Conservation (phyloP, 2,329 filamentous ascomycete species). For the Byssothecium circinans region DNA sequence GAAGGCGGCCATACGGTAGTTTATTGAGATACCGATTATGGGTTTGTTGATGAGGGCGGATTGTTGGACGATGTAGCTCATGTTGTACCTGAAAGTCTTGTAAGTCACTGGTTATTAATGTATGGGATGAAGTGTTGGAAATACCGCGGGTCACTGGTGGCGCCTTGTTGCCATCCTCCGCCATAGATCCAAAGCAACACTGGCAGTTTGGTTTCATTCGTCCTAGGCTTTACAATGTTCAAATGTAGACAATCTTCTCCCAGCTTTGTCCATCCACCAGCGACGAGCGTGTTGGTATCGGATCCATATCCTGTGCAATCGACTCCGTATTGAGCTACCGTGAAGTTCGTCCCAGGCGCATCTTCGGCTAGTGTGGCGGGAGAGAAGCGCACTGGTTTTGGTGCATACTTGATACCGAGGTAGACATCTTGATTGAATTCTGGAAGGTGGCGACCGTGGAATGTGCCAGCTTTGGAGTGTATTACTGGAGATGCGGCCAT, state of each 20-base stretch:
- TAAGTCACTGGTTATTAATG: neutral
- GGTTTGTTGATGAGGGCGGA: slow-evolving; percentile 34
- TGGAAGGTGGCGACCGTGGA: slow-evolving; percentile 29
- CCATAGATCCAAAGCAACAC: slow-evolving; percentile 40
- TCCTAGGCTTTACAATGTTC: slow-evolving; percentile 36
- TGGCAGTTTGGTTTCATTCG: slow-evolving; percentile 22
- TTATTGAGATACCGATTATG: slow-evolving; percentile 44
- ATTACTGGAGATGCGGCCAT: slow-evolving; percentile 12
- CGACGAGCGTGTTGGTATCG: slow-evolving; percentile 27
- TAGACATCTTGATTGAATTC: slow-evolving; percentile 35
- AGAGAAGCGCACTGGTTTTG: slow-evolving; percentile 29
- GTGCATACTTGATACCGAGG: slow-evolving; percentile 35
- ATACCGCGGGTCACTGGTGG: slow-evolving; percentile 36
- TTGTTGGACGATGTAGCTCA: slow-evolving; percentile 35
- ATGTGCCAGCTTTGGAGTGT: slow-evolving; percentile 28
- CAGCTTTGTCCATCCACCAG: slow-evolving; percentile 24
- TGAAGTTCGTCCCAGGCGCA: slow-evolving; percentile 15
- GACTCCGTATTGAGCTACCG: slow-evolving; percentile 28
- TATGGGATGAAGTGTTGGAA: neutral
- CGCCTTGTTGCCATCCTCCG: slow-evolving; percentile 37
- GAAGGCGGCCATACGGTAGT: slow-evolving; percentile 54
- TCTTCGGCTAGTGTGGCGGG: slow-evolving; percentile 20
- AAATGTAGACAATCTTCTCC: slow-evolving; percentile 51
- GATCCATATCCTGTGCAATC: slow-evolving; percentile 33
- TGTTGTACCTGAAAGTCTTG: slow-evolving; percentile 24